Evolutionary conservation across 2,329 filamentous ascomycete species (phyloP).

Genomic region (Fusarium newnesense): DNA sequence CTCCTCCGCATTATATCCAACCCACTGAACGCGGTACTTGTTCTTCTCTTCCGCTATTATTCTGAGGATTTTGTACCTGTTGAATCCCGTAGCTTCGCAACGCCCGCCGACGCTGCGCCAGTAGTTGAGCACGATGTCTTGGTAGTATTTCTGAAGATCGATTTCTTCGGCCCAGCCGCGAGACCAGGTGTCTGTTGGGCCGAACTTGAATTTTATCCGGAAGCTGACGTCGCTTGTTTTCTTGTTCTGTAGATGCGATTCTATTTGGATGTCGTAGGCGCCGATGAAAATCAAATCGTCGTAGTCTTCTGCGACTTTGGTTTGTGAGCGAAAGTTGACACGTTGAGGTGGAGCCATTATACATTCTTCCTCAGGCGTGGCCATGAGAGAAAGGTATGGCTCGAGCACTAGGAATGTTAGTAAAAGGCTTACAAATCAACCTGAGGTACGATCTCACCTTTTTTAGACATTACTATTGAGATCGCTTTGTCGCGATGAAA

Average conservation of each 20-base stretch:
- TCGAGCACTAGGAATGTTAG: background rate
- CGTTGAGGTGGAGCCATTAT: background rate
- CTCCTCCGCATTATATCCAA: conserved; percentile 1
- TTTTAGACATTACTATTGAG: background rate
- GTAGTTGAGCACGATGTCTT: background rate
- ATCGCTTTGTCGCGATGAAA: background rate
- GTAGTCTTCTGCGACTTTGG: background rate
- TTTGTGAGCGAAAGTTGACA: background rate
- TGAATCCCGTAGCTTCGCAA: background rate
- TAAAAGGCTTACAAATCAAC: background rate
- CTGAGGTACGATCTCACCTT: accelerated
- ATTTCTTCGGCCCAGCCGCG: conserved; percentile 1
- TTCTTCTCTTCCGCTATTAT: conserved; percentile 1
- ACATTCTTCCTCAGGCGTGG: background rate
- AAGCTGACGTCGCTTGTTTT: conserved; percentile 1
- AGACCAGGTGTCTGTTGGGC: background rate
- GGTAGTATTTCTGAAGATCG: background rate
- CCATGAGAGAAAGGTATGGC: background rate
- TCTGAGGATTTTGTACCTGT: conserved; percentile 1
- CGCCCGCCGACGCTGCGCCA: conserved; percentile 11
- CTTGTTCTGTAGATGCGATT: background rate
- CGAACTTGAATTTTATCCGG: background rate
- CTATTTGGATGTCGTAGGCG: background rate
- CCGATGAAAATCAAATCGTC: conserved; percentile 10
- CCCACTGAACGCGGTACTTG: conserved; percentile 17